A percentile compares a stretch with the other conserved stretches of the same genome.
Conservation (phyloP, 1,284 basidiomycete genomes). For the Ganoderma leucocontextum region DNA sequence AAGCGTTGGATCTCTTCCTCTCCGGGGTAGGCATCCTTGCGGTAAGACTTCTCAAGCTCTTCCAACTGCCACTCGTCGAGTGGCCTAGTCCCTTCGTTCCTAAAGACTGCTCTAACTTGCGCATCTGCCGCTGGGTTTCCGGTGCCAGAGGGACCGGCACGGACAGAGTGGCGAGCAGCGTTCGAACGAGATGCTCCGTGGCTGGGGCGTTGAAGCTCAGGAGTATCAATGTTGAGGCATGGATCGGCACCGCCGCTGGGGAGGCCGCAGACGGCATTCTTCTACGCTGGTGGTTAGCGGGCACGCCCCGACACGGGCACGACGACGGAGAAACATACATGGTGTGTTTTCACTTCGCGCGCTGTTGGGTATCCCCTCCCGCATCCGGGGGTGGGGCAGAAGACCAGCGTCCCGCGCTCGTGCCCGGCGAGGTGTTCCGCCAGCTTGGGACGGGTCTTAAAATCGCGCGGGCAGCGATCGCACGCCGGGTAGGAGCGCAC, state of each 20-base stretch:
- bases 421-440: background rate
- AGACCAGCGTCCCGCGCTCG: background rate
- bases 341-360: background rate
- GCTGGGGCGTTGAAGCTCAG: background rate
- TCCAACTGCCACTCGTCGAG: background rate
- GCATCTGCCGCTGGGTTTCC: background rate
- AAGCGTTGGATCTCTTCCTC: background rate
- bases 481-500: background rate
- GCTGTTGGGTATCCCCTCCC: background rate
- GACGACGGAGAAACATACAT: background rate
- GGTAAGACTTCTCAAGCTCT: background rate
- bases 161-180: background rate
- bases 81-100: background rate
- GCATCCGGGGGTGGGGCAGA: conserved; percentile 1
- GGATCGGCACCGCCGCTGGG: no score
- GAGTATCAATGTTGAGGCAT: background rate
- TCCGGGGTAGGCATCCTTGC: background rate
- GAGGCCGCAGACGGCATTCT: background rate
- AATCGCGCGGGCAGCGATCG: background rate
- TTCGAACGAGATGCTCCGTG: background rate
- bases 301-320: background rate
- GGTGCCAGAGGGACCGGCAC: background rate
- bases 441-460: background rate
- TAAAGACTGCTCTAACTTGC: background rate
- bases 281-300: background rate